These are phyloP conservation scores for Quambalaria eucalypti DNA, from an alignment of 1,284 basidiomycete genomes.

Conservation along the genomic window DNA sequence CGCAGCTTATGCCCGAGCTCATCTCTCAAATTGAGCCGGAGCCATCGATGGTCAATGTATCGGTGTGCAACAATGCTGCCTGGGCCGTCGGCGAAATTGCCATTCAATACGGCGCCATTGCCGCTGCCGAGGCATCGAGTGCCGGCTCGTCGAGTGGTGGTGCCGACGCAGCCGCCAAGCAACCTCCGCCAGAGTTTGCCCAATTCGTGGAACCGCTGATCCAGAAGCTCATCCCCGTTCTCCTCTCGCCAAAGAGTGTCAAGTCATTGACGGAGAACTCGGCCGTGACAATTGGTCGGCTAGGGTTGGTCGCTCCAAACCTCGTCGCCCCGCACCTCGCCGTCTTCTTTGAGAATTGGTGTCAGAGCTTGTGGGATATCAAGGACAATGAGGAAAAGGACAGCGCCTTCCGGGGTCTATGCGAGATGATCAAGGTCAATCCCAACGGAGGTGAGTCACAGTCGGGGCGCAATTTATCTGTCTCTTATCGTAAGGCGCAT, in stretches of 20 bases:
- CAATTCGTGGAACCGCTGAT: conserved; percentile 58
- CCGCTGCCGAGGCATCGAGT: not conserved
- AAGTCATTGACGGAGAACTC: conserved; percentile 94
- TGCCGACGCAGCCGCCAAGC: conserved; percentile 54
- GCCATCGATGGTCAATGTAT: conserved; percentile 80
- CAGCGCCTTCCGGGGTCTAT: conserved; percentile 95
- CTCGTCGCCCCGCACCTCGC: conserved; percentile 81
- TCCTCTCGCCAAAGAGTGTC: conserved; percentile 79
- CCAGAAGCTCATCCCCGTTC: conserved; percentile 78
- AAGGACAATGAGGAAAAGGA: conserved; percentile 99
- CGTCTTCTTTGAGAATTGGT: conserved; percentile 91
- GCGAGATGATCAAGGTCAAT: conserved; percentile 87
- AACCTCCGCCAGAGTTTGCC: conserved; percentile 47
- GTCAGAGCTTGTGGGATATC: conserved; percentile 92
- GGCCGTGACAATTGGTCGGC: conserved; percentile 94
- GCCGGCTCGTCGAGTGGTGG: not conserved
- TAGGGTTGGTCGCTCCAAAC: conserved; percentile 81
- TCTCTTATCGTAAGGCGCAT: not conserved
- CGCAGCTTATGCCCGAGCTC: conserved; percentile 79
- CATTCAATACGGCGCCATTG: conserved; percentile 32
- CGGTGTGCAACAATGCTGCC: conserved; percentile 98
- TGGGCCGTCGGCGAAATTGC: conserved; percentile 98
- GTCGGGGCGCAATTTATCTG: not conserved
- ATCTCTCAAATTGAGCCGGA: conserved; percentile 82
- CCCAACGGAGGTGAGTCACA: conserved; percentile 52